A percentile compares a stretch with the other conserved stretches of the same genome.
phyloP scores from a whole-genome alignment of 176 grass and related monocot genomes.

The Coix lacrymajobi region DNA sequence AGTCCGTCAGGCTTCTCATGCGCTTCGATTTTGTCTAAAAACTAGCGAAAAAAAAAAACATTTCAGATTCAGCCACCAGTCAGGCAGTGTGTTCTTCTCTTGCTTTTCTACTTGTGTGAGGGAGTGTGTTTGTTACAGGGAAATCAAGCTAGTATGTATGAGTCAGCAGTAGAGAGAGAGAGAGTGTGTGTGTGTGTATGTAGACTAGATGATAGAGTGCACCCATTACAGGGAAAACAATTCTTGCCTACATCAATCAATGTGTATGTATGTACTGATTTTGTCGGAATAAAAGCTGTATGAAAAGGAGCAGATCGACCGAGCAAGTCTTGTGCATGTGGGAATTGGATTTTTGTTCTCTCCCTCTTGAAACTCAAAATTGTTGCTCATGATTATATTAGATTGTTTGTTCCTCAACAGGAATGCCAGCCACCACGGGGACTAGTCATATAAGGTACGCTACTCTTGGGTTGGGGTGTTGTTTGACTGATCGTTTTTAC shows the following conservation, averaged over 20 bases:
- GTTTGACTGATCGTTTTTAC: too few relatives aligned
- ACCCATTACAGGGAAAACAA: too few relatives aligned
- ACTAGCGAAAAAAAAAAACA: neutral
- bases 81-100: neutral
- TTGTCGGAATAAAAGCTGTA: neutral
- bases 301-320: neutral
- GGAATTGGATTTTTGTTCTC: neutral
- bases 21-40: slow-evolving; percentile 49
- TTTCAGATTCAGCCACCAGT: too few relatives aligned
- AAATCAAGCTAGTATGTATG: too few relatives aligned
- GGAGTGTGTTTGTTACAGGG: neutral
- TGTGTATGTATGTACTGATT: neutral
- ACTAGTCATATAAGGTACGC: too few relatives aligned
- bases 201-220: neutral
- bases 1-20: slow-evolving; percentile 52
- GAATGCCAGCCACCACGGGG: too few relatives aligned
- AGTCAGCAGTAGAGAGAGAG: too few relatives aligned
- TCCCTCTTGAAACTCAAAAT: neutral
- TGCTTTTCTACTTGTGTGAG: neutral
- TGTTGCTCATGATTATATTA: too few relatives aligned
- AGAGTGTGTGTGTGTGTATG: too few relatives aligned
- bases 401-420: too few relatives aligned
- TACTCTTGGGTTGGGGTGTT: too few relatives aligned
- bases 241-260: neutral
- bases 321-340: neutral